A percentile compares a stretch with the other conserved stretches of the same genome.
Evolutionary conservation across 148 eudicot genomes (phyloP).

Genomic region (Chenopodium formosanum): DNA sequence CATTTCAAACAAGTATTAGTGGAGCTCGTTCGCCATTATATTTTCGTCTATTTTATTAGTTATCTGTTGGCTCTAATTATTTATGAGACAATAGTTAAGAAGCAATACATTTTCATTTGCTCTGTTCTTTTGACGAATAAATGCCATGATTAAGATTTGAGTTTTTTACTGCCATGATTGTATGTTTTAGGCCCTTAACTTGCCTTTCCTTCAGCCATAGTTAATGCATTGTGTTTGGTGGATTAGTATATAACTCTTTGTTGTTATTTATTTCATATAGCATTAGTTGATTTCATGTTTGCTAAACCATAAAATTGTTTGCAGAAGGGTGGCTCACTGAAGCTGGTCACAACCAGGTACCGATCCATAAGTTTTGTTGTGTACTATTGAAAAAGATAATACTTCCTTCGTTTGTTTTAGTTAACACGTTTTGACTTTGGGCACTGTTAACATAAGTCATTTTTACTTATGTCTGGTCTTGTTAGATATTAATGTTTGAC

Average conservation of each 20-base stretch:
- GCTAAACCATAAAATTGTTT: conserved; percentile 7
- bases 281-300: not conserved
- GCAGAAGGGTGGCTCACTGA: conserved; percentile 79
- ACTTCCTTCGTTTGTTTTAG: no score
- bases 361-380: not conserved
- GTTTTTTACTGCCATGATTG: not conserved
- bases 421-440: no score
- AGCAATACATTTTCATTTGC: not conserved
- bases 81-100: no score
- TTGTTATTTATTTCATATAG: not conserved
- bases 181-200: not conserved
- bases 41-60: not conserved
- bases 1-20: not conserved
- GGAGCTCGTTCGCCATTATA: not conserved
- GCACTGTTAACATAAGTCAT: no score
- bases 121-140: no score
- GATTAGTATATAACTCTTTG: not conserved
- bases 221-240: not conserved
- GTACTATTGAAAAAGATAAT: not conserved
- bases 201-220: not conserved
- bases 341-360: conserved; percentile 69
- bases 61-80: not conserved
- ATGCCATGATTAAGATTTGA: not conserved
- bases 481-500: no score
- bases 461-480: no score